A percentile compares a stretch with the other conserved stretches of the same genome.
Evolutionary conservation across 2,329 filamentous ascomycete genomes (phyloP).

Genomic region (Aspergillus brunneoviolaceus): DNA sequence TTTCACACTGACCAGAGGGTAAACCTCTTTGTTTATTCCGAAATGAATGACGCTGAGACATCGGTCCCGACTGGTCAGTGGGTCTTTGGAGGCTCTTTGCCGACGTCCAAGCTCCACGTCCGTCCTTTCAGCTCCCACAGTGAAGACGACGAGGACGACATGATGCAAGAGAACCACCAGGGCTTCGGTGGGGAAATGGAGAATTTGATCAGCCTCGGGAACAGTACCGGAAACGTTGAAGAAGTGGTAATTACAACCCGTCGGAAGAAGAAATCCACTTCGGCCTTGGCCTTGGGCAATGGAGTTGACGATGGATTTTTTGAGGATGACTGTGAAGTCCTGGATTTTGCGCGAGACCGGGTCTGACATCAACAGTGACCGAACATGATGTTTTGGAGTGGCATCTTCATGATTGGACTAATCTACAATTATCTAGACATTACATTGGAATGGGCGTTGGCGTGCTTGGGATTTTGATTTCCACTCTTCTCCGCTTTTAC

Average conservation of each 20-base stretch:
- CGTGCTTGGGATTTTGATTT: constrained; percentile 8
- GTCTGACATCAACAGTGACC: constrained; percentile 35
- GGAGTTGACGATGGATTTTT: constrained; percentile 71
- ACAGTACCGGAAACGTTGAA: constrained; percentile 62
- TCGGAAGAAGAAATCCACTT: constrained; percentile 57
- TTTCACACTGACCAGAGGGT: constrained; percentile 91
- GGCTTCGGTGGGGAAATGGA: constrained; percentile 46
- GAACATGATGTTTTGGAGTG: constrained; percentile 6
- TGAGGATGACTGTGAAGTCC: constrained; percentile 87
- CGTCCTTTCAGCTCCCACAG: constrained; percentile 44
- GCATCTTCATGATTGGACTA: constrained; percentile 16
- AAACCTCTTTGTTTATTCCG: constrained; percentile 66
- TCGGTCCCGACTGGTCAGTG: constrained; percentile 40
- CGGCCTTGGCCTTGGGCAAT: constrained; percentile 34
- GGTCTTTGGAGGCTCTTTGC: constrained; percentile 55
- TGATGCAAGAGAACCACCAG: constrained; percentile 28
- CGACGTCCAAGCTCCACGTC: constrained; percentile 49
- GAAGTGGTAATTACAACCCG: constrained; percentile 82
- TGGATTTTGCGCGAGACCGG: constrained; percentile 73
- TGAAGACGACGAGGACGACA: constrained; percentile 40
- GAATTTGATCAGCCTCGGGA: constrained; percentile 51
- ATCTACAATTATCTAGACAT: constrained; percentile 22
- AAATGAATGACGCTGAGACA: constrained; percentile 42
- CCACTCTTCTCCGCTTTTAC: constrained; percentile 5
- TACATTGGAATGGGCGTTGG: constrained; percentile 21